These are phyloP conservation scores for Fusarium tupiense DNA, from an alignment of 2,329 filamentous ascomycete species.

Conservation along the genomic window DNA sequence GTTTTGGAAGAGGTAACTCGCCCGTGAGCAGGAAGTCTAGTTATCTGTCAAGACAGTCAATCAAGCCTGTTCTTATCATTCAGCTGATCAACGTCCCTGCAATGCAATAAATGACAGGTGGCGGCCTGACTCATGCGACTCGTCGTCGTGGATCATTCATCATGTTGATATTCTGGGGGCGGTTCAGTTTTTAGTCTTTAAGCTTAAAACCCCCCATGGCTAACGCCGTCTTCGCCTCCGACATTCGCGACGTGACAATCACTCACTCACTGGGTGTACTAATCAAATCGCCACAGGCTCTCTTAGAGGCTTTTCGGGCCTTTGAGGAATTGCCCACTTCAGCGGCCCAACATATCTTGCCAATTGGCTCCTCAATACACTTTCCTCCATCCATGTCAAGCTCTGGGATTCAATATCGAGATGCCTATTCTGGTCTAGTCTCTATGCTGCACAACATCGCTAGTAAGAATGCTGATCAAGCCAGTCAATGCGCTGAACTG, in stretches of 20 bases:
- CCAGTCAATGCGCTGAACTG: slow-evolving; percentile 5
- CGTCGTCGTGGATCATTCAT: neutral
- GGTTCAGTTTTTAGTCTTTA: slow-evolving; percentile 17
- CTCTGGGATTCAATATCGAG: neutral
- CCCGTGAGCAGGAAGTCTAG: neutral
- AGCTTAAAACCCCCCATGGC: slow-evolving; percentile 17
- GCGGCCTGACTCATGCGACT: neutral
- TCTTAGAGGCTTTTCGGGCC: neutral
- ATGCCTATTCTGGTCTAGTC: slow-evolving; percentile 38
- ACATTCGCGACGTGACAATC: neutral
- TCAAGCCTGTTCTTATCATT: neutral
- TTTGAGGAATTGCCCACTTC: neutral
- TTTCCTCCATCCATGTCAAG: neutral
- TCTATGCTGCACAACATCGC: slow-evolving; percentile 1
- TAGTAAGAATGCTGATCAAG: slow-evolving; percentile 8
- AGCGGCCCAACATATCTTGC: neutral
- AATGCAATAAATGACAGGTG: neutral
- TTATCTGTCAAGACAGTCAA: neutral
- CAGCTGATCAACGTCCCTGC: neutral
- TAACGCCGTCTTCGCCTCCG: slow-evolving; percentile 1
- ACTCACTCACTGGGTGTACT: neutral
- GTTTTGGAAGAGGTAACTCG: neutral
- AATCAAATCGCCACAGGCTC: neutral
- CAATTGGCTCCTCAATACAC: neutral
- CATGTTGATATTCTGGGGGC: neutral